Evolutionary conservation across 1,284 basidiomycete genomes (phyloP).

Genomic region (Fomes fomentarius): DNA sequence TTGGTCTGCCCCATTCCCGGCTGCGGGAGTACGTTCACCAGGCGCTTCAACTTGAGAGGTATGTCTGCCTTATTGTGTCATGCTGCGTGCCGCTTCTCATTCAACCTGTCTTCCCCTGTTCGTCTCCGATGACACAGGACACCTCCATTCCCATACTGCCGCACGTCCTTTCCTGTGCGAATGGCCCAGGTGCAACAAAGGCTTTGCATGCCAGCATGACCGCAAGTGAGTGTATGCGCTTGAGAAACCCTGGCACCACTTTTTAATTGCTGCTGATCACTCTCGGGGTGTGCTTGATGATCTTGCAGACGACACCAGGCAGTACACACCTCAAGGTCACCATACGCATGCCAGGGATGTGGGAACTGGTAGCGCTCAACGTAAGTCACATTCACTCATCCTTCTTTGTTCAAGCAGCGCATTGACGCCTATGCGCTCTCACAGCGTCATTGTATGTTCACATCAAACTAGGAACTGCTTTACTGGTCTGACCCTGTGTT

Average conservation of each 20-base stretch:
- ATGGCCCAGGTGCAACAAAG: constrained; percentile 92
- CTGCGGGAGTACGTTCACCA: constrained; percentile 93
- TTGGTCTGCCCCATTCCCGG: constrained; percentile 94
- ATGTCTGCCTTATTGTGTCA: constrained; percentile 27
- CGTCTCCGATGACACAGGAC: constrained; percentile 55
- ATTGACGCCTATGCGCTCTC: constrained; percentile 23
- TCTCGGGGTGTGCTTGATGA: constrained; percentile 14
- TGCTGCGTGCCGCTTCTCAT: constrained; percentile 10
- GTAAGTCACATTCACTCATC: constrained; percentile 52
- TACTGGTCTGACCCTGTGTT: constrained; percentile 16
- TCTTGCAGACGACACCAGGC: constrained; percentile 77
- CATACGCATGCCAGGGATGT: constrained; percentile 89
- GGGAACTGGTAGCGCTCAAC: constrained; percentile 94
- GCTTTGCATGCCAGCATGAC: constrained; percentile 94
- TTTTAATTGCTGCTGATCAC: constrained; percentile 14
- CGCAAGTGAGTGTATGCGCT: constrained; percentile 75
- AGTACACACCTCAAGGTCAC: constrained; percentile 82
- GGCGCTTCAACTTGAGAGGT: constrained; percentile 85
- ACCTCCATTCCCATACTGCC: constrained; percentile 95
- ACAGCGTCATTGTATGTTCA: constrained; percentile 40
- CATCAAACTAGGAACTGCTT: constrained; percentile 13
- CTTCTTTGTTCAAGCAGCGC: constrained; percentile 7
- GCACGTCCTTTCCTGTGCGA: constrained; percentile 93
- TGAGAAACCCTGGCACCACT: constrained; percentile 9
- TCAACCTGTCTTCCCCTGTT: constrained; percentile 10